Conservation (phyloP, 1,284 basidiomycete species). For the Agaricales sp. region DNA sequence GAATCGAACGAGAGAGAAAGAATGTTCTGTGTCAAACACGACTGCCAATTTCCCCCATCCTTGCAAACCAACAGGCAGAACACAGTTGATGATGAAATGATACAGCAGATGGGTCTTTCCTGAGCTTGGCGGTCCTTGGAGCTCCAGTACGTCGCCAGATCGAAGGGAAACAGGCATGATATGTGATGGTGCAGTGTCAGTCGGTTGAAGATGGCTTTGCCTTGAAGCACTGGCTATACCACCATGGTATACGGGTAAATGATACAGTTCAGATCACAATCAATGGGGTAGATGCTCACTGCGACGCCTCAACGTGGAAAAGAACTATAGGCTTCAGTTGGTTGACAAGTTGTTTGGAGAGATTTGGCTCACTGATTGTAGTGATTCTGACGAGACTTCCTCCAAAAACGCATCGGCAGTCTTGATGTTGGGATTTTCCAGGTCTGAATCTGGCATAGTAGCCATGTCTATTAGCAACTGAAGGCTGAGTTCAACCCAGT, state of each 20-base stretch:
- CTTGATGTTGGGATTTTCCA: not conserved
- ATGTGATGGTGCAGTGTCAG: not conserved
- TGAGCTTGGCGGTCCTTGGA: slow-evolving; percentile 62
- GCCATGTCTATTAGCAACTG: no score
- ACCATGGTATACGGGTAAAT: no score
- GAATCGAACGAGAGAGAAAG: slow-evolving; percentile 49
- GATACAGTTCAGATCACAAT: not conserved
- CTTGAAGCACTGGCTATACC: not conserved
- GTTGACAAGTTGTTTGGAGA: not conserved
- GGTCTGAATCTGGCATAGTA: no score
- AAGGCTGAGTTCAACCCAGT: no score
- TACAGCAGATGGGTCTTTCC: slow-evolving; percentile 72
- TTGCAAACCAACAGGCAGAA: slow-evolving; percentile 38
- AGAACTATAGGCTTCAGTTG: not conserved
- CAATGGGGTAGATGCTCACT: no score
- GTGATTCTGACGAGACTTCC: not conserved
- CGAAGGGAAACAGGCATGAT: not conserved
- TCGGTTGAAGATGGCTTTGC: not conserved
- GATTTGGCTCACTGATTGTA: not conserved
- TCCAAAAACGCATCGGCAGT: not conserved
- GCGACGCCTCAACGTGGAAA: not conserved
- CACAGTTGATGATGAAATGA: slow-evolving; percentile 48
- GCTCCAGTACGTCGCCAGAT: slow-evolving; percentile 54
- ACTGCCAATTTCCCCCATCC: slow-evolving; percentile 57
- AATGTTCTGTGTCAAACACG: slow-evolving; percentile 57